Evolutionary conservation across 139 green algal genomes (phyloP), one percentile per base, ranked within the genome.

Genomic region (Chlamydomonas eustigma): DNA sequence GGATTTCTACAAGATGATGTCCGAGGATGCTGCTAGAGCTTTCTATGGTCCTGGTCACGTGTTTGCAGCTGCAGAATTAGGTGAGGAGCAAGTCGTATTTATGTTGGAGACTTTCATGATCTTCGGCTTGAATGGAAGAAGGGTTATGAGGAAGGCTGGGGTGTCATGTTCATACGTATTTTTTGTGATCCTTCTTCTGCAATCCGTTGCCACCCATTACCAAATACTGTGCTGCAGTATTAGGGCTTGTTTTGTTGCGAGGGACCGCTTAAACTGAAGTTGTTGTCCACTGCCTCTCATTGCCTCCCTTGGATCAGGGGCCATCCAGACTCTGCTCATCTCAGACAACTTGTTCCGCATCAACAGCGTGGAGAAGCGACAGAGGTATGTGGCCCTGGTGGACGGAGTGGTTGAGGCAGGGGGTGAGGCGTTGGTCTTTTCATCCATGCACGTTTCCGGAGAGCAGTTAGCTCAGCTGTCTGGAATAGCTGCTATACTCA

Each of bases 41-140:
- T 98, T 98, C 75, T 99, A 98, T 73, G 95, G 95, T 1, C 93
- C 93, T 1, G 86, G 87, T 2, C 86, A 91, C 58, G 86, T 93
- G 22, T 77, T 86, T 31, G 88, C 83, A 3, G 86, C 85, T 0
- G 76, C 82, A 1, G 85, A 90, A 76, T 39, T 87, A n/a, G 84
- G 86, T 73, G 50, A 5, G 63, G n/a, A n/a, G n/a, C n/a, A n/a
- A n/a, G n/a, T n/a, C n/a, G n/a, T n/a, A n/a, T n/a, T n/a, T n/a
- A n/a, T n/a, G n/a, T n/a, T n/a, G n/a, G n/a, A n/a, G n/a, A n/a
- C n/a, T n/a, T n/a, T n/a, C n/a, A n/a, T n/a, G n/a, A n/a, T n/a
- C n/a, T n/a, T n/a, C n/a, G n/a, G n/a, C n/a, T n/a, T n/a, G n/a
- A n/a, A n/a, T n/a, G n/a, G n/a, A n/a, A n/a, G n/a, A n/a, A n/a